A percentile compares a stretch with the other conserved stretches of the same genome.
phyloP scores from a whole-genome alignment of 345 rosid genomes.

The Hevea brasiliensis region DNA sequence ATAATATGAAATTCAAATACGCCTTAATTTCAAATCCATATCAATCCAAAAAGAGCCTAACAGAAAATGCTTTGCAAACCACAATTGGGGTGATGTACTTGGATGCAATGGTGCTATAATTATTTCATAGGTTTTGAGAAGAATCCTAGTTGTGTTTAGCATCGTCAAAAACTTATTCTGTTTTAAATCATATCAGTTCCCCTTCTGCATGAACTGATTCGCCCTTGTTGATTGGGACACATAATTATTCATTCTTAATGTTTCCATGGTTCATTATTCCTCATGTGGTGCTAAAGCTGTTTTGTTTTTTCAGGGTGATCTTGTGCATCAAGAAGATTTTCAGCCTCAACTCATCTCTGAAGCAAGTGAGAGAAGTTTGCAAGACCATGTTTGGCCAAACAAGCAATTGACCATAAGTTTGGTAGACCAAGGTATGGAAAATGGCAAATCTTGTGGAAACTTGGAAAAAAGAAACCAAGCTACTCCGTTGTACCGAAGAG shows the following conservation, averaged over 20 bases:
- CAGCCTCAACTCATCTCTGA: slow-evolving; percentile 24
- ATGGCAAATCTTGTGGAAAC: slow-evolving; percentile 25
- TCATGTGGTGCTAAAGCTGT: slow-evolving; percentile 6
- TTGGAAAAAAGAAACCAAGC: slow-evolving; percentile 25
- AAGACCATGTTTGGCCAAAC: slow-evolving; percentile 21
- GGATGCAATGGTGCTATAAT: neutral
- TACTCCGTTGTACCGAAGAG: slow-evolving; percentile 56
- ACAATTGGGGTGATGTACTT: neutral
- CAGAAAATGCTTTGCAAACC: neutral
- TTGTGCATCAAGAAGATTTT: slow-evolving; percentile 28
- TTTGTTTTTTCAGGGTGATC: slow-evolving; percentile 30
- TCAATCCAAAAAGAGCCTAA: no score
- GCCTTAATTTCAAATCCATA: no score
- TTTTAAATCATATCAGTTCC: neutral
- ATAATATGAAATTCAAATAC: no score
- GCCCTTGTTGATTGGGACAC: neutral
- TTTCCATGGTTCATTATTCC: slow-evolving; percentile 4
- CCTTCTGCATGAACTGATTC: neutral
- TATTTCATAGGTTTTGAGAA: neutral
- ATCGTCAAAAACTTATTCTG: neutral
- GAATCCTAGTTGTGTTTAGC: neutral
- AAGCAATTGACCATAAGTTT: slow-evolving; percentile 12
- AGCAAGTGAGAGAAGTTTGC: slow-evolving; percentile 28
- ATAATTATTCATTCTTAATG: neutral
- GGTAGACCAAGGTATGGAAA: slow-evolving; percentile 19